These are phyloP conservation scores for Erodium texanum DNA, from an alignment of 441 rosid genomes.

Conservation along the genomic window DNA sequence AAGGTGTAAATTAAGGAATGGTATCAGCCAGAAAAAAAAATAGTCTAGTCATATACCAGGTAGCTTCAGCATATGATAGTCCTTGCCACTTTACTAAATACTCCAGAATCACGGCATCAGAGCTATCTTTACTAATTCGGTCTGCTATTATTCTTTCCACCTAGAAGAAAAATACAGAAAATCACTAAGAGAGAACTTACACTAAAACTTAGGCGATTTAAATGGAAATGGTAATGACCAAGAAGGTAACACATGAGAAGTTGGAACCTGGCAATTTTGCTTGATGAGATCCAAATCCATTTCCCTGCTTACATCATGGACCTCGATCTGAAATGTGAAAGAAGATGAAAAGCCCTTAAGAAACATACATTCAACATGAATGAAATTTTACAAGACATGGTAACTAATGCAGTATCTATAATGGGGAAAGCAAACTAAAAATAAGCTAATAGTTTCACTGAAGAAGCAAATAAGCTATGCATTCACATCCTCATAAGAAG, in stretches of 20 bases:
- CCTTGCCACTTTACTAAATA: constrained; percentile 99
- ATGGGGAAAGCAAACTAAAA: not conserved
- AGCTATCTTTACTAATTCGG: constrained; percentile 66
- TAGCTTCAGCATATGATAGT: constrained; percentile 98
- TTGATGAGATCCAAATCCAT: constrained; percentile 98
- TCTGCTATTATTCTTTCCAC: constrained; percentile 91
- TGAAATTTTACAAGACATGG: not conserved
- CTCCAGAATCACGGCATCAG: constrained; percentile 75
- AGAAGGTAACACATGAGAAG: constrained; percentile 12
- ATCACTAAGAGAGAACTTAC: constrained; percentile 17
- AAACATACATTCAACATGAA: constrained; percentile 2
- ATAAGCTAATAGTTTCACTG: not conserved
- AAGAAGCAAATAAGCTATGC: not conserved
- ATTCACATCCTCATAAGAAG: not conserved
- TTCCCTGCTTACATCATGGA: constrained; percentile 97
- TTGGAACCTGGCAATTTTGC: constrained; percentile 88
- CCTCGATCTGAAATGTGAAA: constrained; percentile 64
- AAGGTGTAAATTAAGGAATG: not conserved
- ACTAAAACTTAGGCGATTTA: constrained; percentile 8
- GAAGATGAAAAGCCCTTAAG: not conserved
- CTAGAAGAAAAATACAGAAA: constrained; percentile 33
- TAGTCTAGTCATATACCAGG: constrained; percentile 49
- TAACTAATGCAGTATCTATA: not conserved
- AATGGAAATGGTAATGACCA: constrained; percentile 4
- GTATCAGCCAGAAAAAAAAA: not conserved